Conservation (phyloP, 139 green algal genomes). For the Limnomonas spitsbergensis region DNA sequence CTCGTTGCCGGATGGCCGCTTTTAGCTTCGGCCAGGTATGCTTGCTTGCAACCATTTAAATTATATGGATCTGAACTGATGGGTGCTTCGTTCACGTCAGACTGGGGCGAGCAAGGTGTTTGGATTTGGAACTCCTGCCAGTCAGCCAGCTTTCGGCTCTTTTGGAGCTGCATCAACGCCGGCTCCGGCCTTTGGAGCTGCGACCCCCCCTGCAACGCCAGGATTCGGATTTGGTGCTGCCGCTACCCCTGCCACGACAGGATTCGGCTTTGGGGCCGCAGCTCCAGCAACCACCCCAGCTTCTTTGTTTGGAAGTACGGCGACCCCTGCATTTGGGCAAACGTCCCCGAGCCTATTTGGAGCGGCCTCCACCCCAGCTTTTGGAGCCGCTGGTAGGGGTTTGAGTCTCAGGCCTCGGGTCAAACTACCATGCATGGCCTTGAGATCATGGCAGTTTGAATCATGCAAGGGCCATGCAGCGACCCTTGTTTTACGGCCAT, state of each 20-base stretch:
- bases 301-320: background rate
- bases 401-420: background rate
- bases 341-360: constrained; percentile 12
- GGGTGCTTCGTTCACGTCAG: no score
- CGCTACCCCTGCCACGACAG: background rate
- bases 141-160: background rate
- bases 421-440: background rate
- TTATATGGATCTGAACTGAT: no score
- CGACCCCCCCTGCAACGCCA: background rate
- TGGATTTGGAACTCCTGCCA: no score
- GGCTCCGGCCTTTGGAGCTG: constrained; percentile 10
- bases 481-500: no score
- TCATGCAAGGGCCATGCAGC: no score
- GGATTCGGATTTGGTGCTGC: constrained; percentile 16
- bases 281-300: background rate
- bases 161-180: constrained; percentile 18
- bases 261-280: constrained; percentile 6
- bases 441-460: no score
- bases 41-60: no score
- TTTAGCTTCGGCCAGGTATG: no score
- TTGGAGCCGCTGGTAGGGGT: background rate
- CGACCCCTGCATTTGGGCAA: background rate
- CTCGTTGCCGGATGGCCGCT: no score
- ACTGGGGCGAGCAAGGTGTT: no score
- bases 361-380: background rate